These are phyloP conservation scores for Stentor coeruleus DNA, from an alignment of 73 alveolate species.

Conservation along the genomic window DNA sequence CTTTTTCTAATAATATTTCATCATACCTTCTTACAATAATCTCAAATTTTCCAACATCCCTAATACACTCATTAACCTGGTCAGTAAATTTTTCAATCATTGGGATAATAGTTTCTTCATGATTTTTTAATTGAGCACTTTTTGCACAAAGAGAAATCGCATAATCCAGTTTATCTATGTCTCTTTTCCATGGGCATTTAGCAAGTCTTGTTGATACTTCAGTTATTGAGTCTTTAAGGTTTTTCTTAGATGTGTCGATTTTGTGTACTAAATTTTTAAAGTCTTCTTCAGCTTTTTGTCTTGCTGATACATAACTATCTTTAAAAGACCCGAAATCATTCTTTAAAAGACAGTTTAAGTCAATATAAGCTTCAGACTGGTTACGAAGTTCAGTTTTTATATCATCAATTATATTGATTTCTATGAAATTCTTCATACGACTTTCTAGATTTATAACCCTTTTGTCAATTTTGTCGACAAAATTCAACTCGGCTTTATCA, in stretches of 20 bases:
- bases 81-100: background rate
- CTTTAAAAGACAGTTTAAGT: background rate
- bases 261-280: background rate
- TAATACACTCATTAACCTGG: background rate
- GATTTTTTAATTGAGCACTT: background rate
- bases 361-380: background rate
- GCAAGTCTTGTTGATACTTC: background rate
- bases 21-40: background rate
- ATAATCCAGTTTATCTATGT: background rate
- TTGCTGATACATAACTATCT: background rate
- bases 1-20: background rate
- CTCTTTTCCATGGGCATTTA: background rate
- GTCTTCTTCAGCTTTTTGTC: background rate
- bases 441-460: background rate
- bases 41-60: too few species aligned
- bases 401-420: background rate
- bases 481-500: background rate
- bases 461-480: background rate
- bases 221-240: background rate
- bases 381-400: background rate
- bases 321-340: background rate
- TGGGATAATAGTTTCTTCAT: background rate
- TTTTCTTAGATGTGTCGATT: background rate
- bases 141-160: background rate
- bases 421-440: background rate